phyloP scores from a whole-genome alignment of 2,329 filamentous ascomycete species.

The Nemania diffusa region DNA sequence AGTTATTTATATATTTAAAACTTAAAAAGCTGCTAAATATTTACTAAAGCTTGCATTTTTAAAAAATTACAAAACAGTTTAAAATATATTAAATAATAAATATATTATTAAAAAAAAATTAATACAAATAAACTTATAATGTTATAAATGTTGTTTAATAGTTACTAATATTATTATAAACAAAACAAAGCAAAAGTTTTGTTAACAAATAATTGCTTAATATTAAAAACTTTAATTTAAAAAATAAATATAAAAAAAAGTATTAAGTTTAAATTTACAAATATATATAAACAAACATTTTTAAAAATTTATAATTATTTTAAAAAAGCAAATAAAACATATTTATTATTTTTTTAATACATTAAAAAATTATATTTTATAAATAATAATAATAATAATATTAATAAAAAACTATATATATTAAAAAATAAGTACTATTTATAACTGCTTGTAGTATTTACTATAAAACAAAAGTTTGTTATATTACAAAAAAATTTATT shows the following conservation, averaged over 20 bases:
- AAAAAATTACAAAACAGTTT: background rate
- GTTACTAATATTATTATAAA: background rate
- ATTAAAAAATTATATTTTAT: background rate
- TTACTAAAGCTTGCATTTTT: background rate
- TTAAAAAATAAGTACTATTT: background rate
- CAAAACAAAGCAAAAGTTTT: background rate
- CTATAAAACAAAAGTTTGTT: constrained; percentile 1
- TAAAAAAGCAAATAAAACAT: background rate
- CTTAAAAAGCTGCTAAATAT: constrained; percentile 1
- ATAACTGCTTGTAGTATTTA: background rate
- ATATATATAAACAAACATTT: background rate
- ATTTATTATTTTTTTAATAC: background rate
- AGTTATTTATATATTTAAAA: background rate
- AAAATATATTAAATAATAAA: background rate
- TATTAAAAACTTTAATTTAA: constrained; percentile 2
- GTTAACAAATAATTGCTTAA: background rate
- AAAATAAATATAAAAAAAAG: background rate
- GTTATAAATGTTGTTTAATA: background rate
- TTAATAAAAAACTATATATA: background rate
- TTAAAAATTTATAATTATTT: background rate
- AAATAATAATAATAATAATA: background rate
- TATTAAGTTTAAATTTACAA: background rate
- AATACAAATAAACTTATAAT: background rate
- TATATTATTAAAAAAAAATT: background rate
- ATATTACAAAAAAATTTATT: background rate